Base-by-base conservation (phyloP, 352 stramenopile genomes). In the Pythium graminicola region DNA sequence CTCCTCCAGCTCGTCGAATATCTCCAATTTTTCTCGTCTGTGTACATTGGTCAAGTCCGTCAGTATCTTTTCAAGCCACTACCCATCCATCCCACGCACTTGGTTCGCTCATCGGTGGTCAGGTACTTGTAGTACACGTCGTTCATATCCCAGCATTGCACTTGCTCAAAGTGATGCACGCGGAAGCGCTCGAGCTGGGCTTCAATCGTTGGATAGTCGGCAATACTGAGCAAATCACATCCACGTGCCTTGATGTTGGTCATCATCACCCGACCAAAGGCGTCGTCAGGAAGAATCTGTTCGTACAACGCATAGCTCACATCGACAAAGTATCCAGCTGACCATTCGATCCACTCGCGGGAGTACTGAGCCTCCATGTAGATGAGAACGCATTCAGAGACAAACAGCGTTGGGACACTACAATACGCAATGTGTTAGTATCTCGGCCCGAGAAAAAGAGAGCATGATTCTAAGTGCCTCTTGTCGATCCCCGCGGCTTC, bases 1-100 rank as follows among this genome's bases (percentile, higher is more conserved):
- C 56, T 97, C 89, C 58, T 97, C 89, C 13, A 96, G 60, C 52
- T 97, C 89, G 58, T 97, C 89, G 62, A 97, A 96, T 40, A 95
- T 88, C 64, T 97, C 89, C 17, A 96, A 72, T 33, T 71, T 76
- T 57, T 95, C 84, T 14, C 81, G 73, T 27, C 81, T 93, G 29
- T 20, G 24, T 8, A 43, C n/a, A n/a, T n/a, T n/a, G n/a, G n/a
- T n/a, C 1, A 43, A 19, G 32, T 36, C 20, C 2, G 23, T 57
- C 50, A 50, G 19, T 22, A 32, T 4, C 8, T 38, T 28, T 11
- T 36, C 13, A 39, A n/a, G n/a, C n/a, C n/a, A n/a, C n/a, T n/a
- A n/a, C n/a, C n/a, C n/a, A n/a, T n/a, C 47, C 13, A 39, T 47
- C 7, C 6, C 5, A 64, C 81, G 43, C 76, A 89, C 81, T 83